A percentile compares a stretch with the other conserved stretches of the same genome.
Conservation (phyloP, 192 early-diverging fungal species). For the Coemansia sp. region DNA sequence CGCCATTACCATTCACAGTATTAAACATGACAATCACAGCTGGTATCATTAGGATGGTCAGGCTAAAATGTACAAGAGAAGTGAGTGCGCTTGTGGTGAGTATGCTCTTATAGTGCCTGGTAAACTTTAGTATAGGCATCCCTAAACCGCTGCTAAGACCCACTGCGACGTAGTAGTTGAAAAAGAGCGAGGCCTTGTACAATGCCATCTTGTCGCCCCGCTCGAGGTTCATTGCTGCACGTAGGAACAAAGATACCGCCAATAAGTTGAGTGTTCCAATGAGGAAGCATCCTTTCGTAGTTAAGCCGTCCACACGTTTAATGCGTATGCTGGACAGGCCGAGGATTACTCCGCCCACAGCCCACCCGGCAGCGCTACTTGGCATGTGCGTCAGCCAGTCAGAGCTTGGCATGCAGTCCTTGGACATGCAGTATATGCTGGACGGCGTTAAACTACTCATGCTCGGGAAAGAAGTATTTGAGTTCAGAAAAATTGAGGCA, state of each 20-base stretch:
- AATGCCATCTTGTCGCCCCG: background rate
- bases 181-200: constrained; percentile 10
- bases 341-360: constrained; percentile 7
- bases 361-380: constrained; percentile 19
- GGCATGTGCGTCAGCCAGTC: constrained; percentile 33
- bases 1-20: background rate
- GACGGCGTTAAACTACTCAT: background rate
- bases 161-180: constrained; percentile 7
- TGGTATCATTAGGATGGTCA: background rate
- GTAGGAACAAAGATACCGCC: constrained; percentile 4
- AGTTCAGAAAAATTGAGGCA: background rate
- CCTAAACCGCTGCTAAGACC: background rate
- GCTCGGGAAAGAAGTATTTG: background rate
- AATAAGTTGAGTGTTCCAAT: background rate
- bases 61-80: background rate
- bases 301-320: too few species aligned
- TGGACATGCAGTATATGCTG: constrained; percentile 10
- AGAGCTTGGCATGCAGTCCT: constrained; percentile 5
- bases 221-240: background rate
- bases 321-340: too few species aligned
- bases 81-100: too few species aligned
- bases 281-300: too few species aligned
- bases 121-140: background rate
- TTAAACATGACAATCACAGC: background rate
- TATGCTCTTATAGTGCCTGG: background rate